Conservation (phyloP, 192 early-diverging fungal species). For the Gonapodya sp. region DNA sequence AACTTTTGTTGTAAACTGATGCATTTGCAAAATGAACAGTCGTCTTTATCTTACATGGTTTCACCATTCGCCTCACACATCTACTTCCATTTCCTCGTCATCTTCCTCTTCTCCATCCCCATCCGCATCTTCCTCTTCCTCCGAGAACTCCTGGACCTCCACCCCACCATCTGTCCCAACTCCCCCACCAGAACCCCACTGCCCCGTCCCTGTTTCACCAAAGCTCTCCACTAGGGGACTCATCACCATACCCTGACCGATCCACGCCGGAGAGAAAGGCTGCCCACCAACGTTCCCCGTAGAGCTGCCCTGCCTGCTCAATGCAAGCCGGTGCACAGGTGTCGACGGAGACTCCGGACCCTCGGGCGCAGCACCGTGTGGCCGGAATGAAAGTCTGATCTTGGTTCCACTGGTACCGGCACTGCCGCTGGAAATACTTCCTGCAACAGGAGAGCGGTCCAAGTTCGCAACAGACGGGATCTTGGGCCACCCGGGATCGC, state of each 20-base stretch:
- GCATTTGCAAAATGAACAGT: no score
- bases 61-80: not conserved
- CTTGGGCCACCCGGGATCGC: not conserved
- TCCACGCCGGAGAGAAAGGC: not conserved
- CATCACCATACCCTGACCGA: not conserved
- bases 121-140: not conserved
- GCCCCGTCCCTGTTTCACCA: no score
- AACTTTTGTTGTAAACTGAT: no score
- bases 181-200: not conserved
- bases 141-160: no score
- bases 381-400: not conserved
- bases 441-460: not conserved
- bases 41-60: not conserved
- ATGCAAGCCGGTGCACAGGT: not conserved
- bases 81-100: not conserved
- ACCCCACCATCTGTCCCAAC: not conserved
- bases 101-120: not conserved
- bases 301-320: not conserved
- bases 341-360: not conserved
- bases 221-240: not conserved
- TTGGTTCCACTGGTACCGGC: not conserved
- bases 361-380: not conserved
- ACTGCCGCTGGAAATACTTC: not conserved
- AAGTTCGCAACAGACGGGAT: not conserved
- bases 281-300: not conserved